Evolutionary conservation across 352 stramenopile species (phyloP).

Genomic region (Pythium phragmiticola): DNA sequence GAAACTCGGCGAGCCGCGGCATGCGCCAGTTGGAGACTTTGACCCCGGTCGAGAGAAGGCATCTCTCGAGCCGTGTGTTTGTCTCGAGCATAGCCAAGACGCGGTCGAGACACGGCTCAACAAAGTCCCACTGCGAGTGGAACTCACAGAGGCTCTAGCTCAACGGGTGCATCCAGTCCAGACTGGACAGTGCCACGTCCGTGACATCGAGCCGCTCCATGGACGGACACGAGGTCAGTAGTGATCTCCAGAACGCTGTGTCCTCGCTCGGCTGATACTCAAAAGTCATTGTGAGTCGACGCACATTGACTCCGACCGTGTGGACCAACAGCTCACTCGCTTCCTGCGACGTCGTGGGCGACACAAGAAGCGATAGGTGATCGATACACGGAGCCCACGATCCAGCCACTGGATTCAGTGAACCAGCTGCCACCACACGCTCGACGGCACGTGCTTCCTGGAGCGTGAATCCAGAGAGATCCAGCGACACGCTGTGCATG

Average conservation of each 20-base stretch:
- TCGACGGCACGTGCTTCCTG: neutral
- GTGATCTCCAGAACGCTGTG: neutral
- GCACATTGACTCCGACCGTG: no score
- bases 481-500: neutral
- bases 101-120: neutral
- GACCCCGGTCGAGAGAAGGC: neutral
- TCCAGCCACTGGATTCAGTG: no score
- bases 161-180: slow-evolving; percentile 1
- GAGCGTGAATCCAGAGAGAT: neutral
- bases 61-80: neutral
- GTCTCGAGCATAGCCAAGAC: neutral
- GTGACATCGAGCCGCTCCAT: slow-evolving; percentile 1
- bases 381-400: no score
- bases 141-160: slow-evolving; percentile 5
- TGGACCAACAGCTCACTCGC: no score
- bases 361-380: no score
- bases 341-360: no score
- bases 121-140: slow-evolving; percentile 2
- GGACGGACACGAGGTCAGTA: neutral
- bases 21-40: neutral
- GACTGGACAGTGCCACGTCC: neutral
- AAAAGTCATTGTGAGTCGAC: no score
- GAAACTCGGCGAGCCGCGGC: neutral
- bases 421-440: neutral
- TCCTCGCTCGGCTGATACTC: neutral